Base-by-base conservation (phyloP, 257 asterid species). In the Solanum ossicruentum region DNA sequence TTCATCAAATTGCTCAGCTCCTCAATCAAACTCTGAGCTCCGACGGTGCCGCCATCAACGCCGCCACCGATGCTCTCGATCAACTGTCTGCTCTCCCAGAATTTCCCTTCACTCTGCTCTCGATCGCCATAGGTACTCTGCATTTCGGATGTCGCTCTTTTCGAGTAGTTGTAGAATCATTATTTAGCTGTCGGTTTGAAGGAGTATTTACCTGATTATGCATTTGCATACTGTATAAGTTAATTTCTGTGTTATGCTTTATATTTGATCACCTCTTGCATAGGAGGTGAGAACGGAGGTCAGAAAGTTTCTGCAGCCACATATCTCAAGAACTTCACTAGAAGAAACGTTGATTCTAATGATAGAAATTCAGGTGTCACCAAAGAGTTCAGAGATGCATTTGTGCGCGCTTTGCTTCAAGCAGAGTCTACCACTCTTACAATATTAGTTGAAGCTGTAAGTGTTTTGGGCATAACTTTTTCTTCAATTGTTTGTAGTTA, bases 251-350 rank as follows among this genome's bases (percentile, higher is more conserved):
- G 11, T 49, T 51, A 7, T 41, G 7, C 55, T 81, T 45, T 20
- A 81, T n/a, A 58, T 36, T 60, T 26, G 43, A 61, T 57, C 56
- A 39, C 16, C 43, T 36, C 71, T 51, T 17, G 78, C 70, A 20
- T 43, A 85, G 90, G 82, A 41, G 89, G 87, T 70, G 86, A 88
- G 83, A 70, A 70, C 75, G 81, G 55, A 72, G 89, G 92, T 65
- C 82, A 69, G 82, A 86, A 86, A 41, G 54, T 89, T 45, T 88
- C 92, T 63, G 89, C 89, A 45, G 92, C 90, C 55, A 66, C 89
- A 1, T 89, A 88, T 85, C 89, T 89, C 12, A 89, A 89, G 88
- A 89, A 89, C 85, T 86, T 89, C 82, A 80, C 55, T 10, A 84
- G 90, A 83, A 86, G 88, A 72, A 89, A 83, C 18, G 70, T 71